Percentiles rank a stretch among this genome's conserved stretches.
Evolutionary conservation across 768 basidiomycete species (phyloP).

Genomic region (Coprinellus micaceus): DNA sequence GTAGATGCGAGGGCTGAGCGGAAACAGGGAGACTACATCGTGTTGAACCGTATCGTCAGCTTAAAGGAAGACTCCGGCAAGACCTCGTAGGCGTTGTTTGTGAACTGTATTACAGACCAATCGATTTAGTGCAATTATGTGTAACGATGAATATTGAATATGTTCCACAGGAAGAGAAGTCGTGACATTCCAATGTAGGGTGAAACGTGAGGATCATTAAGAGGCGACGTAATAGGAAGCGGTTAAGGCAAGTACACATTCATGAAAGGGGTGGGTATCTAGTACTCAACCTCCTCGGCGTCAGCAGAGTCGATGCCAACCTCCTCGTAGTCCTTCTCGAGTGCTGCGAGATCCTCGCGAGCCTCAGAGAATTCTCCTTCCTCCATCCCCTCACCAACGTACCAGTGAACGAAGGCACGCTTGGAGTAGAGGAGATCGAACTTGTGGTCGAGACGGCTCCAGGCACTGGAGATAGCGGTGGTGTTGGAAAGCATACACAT

Average conservation of each 20-base stretch:
- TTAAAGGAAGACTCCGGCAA: constrained; percentile 95
- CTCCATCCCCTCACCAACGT: constrained; percentile 99
- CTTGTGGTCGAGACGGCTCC: constrained; percentile 92
- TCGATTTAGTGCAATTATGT: neutral
- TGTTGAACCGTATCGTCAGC: constrained; percentile 89
- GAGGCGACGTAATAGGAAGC: neutral
- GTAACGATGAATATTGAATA: constrained; percentile 1
- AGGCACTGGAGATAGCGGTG: constrained; percentile 90
- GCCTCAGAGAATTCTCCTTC: constrained; percentile 99
- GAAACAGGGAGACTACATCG: constrained; percentile 71
- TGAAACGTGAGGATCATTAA: constrained; percentile 6
- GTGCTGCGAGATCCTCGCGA: constrained; percentile 98
- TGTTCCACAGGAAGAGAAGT: constrained; percentile 6
- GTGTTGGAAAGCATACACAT: constrained; percentile 97
- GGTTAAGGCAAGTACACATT: too few species aligned
- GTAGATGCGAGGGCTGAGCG: constrained; percentile 38
- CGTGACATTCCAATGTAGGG: constrained; percentile 7
- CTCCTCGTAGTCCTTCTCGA: constrained; percentile 96
- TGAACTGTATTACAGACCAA: neutral
- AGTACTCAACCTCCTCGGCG: constrained; percentile 53
- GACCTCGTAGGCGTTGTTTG: constrained; percentile 22
- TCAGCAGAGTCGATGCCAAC: constrained; percentile 56
- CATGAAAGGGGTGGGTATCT: too few species aligned
- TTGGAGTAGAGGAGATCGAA: constrained; percentile 98
- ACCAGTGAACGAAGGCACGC: constrained; percentile 90